A percentile compares a stretch with the other conserved stretches of the same genome.
Conservation (phyloP, 495 filamentous ascomycete genomes). For the Mycothermus thermophilus region DNA sequence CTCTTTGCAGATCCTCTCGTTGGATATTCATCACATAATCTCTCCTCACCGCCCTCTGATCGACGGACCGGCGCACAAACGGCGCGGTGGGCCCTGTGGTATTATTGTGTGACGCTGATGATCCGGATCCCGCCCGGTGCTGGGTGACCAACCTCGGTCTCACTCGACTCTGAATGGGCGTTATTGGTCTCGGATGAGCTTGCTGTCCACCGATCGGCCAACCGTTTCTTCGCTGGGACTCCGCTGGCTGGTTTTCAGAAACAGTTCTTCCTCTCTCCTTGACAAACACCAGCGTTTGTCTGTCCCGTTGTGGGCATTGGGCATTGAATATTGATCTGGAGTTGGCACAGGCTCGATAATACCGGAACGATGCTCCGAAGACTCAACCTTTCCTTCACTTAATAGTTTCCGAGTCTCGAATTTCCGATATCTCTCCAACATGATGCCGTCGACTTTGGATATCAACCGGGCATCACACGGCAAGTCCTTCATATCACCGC, state of each 20-base stretch:
- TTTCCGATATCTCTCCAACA: slow-evolving; percentile 12
- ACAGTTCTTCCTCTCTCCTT: not conserved
- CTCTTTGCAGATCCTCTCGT: slow-evolving; percentile 7
- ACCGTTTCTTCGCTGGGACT: no score
- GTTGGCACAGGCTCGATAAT: no score
- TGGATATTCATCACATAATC: not conserved
- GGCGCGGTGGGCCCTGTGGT: not conserved
- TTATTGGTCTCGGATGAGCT: slow-evolving; percentile 1
- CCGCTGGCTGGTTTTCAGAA: not conserved
- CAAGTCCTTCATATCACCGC: slow-evolving; percentile 36
- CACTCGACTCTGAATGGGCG: no score
- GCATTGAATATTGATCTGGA: no score
- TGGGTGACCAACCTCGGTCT: no score
- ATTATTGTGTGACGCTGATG: slow-evolving; percentile 5
- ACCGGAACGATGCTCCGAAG: no score
- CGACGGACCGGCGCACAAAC: slow-evolving; percentile 1
- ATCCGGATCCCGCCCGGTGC: no score
- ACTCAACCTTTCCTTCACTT: not conserved
- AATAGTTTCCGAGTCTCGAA: not conserved
- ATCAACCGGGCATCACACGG: slow-evolving; percentile 32
- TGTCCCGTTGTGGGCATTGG: no score
- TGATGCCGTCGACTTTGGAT: slow-evolving; percentile 39
- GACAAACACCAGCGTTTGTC: no score
- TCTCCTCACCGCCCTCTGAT: slow-evolving; percentile 4
- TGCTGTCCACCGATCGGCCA: no score